Evolutionary conservation across 345 rosid genomes (phyloP), one percentile per base, ranked within the genome.

Genomic region (Kernera saxatilis): DNA sequence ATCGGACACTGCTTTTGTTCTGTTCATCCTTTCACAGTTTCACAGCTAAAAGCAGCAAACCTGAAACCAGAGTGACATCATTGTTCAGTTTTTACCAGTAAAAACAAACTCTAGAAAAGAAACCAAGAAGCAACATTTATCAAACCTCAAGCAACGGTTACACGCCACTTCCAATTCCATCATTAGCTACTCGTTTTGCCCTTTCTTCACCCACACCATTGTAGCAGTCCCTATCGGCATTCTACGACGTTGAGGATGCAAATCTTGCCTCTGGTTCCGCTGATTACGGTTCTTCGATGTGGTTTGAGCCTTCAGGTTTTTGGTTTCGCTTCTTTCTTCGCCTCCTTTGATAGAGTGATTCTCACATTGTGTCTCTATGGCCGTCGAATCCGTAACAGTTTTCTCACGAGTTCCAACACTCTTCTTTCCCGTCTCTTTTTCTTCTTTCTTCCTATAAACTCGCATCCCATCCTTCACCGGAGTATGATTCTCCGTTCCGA

Each of bases 121-220:
- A 36, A 19, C 18, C 33, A 49, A 51, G 48, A 59, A 15, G 58
- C 30, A 59, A 48, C 22, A 36, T 35, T 70, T 3, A 51, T n/a
- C 55, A 51, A 51, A 51, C 53, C 69, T 59, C 49, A 11, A 36
- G 58, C 15, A 69, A 8, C 30, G 54, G 33, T 49, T 58, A 58
- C 19, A 58, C 53, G 53, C 49, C 57, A 60, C 18, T 67, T 40
- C 40, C 73, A 50, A 3, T 39, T n/a, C 68, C 73, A 64, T 48
- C 52, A 27, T 0, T 4, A 3, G 27, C 27, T 27, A 50, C 45
- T 64, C 64, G 18, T 30, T 29, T 8, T 62, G 1, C 40, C 15
- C 74, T 46, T 75, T 75, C 79, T 75, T 75, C 52, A 69, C 59
- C 79, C 74, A 75, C 64, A 75, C 65, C 79, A 69, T 75, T 60